Conservation (phyloP, 1,139 yeast species). For the Scheffersomyces quercinus region DNA sequence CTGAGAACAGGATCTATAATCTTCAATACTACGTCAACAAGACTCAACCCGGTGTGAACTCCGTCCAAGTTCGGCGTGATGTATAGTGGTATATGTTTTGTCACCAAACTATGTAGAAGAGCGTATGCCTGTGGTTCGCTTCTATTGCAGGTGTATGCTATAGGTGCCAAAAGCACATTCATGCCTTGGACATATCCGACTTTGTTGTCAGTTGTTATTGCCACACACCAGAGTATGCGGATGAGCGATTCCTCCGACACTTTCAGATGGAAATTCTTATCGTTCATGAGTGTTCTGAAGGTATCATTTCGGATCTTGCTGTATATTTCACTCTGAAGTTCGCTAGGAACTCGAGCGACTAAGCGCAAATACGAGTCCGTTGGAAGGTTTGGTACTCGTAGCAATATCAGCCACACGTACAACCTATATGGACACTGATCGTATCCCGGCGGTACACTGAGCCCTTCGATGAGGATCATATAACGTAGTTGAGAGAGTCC, state of each 20-base stretch:
- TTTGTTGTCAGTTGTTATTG: slow-evolving; percentile 44
- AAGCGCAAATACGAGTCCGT: slow-evolving; percentile 55
- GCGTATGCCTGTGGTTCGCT: slow-evolving; percentile 88
- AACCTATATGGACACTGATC: slow-evolving; percentile 65
- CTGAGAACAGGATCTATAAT: slow-evolving; percentile 74
- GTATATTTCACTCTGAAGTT: slow-evolving; percentile 44
- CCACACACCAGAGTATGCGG: slow-evolving; percentile 72
- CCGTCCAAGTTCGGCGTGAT: slow-evolving; percentile 79
- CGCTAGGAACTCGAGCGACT: slow-evolving; percentile 57
- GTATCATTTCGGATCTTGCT: slow-evolving; percentile 84
- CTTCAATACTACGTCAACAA: slow-evolving; percentile 70
- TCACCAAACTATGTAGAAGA: slow-evolving; percentile 58
- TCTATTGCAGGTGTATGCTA: slow-evolving; percentile 66
- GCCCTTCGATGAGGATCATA: slow-evolving; percentile 75
- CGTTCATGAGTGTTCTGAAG: slow-evolving; percentile 81
- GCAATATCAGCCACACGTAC: slow-evolving; percentile 80
- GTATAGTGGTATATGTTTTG: slow-evolving; percentile 72
- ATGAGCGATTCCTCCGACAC: slow-evolving; percentile 71
- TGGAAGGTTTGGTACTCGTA: slow-evolving; percentile 62
- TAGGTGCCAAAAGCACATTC: slow-evolving; percentile 86
- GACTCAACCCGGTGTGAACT: slow-evolving; percentile 72
- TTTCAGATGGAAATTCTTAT: slow-evolving; percentile 59
- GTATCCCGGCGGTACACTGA: slow-evolving; percentile 52
- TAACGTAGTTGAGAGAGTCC: slow-evolving; percentile 80
- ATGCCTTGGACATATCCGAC: slow-evolving; percentile 84